phyloP scores from a whole-genome alignment of 768 basidiomycete species.

The Lactarius akahatsu region DNA sequence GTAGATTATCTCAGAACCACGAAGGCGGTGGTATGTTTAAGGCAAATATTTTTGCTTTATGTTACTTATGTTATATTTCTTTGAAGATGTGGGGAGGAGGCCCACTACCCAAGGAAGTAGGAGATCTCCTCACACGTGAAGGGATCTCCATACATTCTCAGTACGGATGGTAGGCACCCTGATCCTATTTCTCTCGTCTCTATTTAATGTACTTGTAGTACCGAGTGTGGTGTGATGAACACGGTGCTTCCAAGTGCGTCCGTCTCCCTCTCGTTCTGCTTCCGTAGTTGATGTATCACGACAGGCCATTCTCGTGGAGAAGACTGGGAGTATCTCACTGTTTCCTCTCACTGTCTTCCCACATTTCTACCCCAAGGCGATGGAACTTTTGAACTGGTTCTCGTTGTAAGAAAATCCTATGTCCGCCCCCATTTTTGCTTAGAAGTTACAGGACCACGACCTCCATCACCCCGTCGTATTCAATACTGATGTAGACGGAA shows the following conservation, averaged over 20 bases:
- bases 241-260: conserved; percentile 29
- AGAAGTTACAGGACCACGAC: conserved; percentile 28
- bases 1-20: conserved; percentile 31
- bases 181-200: background rate
- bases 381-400: conserved; percentile 30
- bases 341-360: conserved; percentile 29
- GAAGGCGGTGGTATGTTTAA: conserved; percentile 31
- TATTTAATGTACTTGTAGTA: conserved; percentile 18
- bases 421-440: background rate
- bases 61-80: background rate
- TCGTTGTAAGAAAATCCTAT: conserved; percentile 25
- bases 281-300: background rate
- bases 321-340: conserved; percentile 32
- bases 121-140: conserved; percentile 31
- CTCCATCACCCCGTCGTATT: conserved; percentile 30
- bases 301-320: conserved; percentile 25
- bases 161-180: conserved; percentile 30
- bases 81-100: conserved; percentile 37
- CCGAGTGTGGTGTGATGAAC: conserved; percentile 31
- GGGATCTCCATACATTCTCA: conserved; percentile 31
- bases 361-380: conserved; percentile 28
- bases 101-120: conserved; percentile 31
- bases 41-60: background rate
- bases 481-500: conserved; percentile 41
- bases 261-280: background rate